Evolutionary conservation across 2,329 filamentous ascomycete genomes (phyloP), one percentile per base, ranked within the genome.

Genomic region (Sordariomycetes sp.): DNA sequence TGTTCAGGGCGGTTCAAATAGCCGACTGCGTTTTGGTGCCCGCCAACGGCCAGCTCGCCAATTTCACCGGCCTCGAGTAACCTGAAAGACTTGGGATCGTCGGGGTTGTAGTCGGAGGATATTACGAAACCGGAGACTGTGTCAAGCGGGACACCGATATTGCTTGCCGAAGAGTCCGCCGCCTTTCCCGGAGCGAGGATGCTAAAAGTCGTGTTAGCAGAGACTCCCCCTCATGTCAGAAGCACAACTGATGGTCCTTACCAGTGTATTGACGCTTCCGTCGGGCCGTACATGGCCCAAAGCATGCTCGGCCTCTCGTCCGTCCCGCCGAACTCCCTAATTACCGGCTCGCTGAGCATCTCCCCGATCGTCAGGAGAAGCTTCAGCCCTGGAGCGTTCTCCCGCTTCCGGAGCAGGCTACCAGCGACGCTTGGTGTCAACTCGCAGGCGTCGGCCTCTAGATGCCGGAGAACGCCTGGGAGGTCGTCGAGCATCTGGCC

Each of bases 201-300:
- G 68, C 90, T 80, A 28, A 22, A 35, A n/a, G n/a, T 12, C 3
- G 4, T 50, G 20, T 50, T 50, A 50, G 46, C 46, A 48, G 1
- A 20, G 2, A 34, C 32, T 14, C 1, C 25, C 16, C 3, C 25
- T 43, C 53, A n/a, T 32, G 18, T 34, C 22, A 25, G 3, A 40
- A 12, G 37, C 25, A 3, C 24, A 28, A 25, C 24, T 37, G 10
- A 22, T 1, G 6, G 14, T 56, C 32, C 73, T 70, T 66, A 80
- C 79, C 81, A 97, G 68, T 97, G 92, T 59, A 97, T 96, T 0
- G 91, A 85, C 8, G 90, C 90, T 72, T 97, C 92, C 0, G 92
- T 97, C 1, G 92, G 92, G 0, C 92, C 92, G 67, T 97, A 97
- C 90, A 96, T 96, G 37, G 86, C 92, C 80, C 90, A 92, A 1